Conservation (phyloP, 345 rosid species). For the Populus davidiana region DNA sequence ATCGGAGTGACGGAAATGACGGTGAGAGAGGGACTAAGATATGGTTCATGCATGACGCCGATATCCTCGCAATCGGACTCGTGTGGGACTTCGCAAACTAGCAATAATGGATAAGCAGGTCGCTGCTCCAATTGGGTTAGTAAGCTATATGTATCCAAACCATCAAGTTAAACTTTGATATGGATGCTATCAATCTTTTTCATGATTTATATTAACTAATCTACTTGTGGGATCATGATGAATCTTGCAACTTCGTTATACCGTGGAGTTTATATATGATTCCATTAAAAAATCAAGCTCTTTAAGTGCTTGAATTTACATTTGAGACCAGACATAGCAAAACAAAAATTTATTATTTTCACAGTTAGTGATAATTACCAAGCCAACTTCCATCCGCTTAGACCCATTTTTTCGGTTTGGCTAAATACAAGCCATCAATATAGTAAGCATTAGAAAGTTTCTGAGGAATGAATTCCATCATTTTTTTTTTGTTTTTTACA, state of each 20-base stretch:
- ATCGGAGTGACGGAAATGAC: neutral
- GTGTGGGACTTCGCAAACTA: neutral
- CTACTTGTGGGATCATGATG: neutral
- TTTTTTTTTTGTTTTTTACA: no score
- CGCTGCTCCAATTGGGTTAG: neutral
- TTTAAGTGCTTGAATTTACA: neutral
- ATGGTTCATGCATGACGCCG: neutral
- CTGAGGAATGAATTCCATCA: neutral
- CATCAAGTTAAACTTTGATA: no score
- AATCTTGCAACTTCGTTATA: neutral
- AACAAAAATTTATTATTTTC: no score
- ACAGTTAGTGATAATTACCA: neutral
- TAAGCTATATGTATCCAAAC: neutral
- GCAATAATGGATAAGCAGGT: neutral
- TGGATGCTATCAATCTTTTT: neutral
- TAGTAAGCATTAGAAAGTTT: neutral
- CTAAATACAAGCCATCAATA: neutral
- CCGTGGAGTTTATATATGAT: neutral
- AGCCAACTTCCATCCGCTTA: neutral
- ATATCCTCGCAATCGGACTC: neutral
- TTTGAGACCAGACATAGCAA: neutral
- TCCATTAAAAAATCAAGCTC: neutral
- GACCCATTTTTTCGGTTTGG: neutral
- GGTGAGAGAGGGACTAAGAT: neutral
- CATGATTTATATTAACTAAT: neutral